phyloP scores from a whole-genome alignment of 2,329 filamentous ascomycete species.

The Trichoderma lentiforme region DNA sequence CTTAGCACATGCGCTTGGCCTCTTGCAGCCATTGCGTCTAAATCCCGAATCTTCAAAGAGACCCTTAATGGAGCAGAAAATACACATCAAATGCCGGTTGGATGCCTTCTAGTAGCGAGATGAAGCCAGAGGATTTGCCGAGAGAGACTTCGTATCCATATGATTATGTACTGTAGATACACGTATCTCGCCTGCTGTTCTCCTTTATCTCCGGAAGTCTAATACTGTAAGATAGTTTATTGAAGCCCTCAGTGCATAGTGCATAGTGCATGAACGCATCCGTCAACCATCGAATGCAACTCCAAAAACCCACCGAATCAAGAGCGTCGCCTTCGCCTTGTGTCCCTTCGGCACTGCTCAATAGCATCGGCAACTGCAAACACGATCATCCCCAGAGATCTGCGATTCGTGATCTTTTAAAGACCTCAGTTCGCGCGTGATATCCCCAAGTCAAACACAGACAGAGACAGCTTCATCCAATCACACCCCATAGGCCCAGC shows the following conservation, averaged over 20 bases:
- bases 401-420: background rate
- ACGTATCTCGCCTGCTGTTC: background rate
- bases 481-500: constrained; percentile 2
- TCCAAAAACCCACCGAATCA: background rate
- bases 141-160: background rate
- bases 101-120: background rate
- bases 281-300: background rate
- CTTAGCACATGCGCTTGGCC: background rate
- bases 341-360: background rate
- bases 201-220: background rate
- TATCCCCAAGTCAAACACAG: background rate
- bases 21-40: background rate
- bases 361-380: background rate
- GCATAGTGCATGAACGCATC: background rate
- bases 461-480: background rate
- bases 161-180: too few relatives aligned
- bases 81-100: background rate
- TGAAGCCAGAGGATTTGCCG: background rate
- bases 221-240: background rate
- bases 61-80: background rate
- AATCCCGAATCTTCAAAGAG: background rate
- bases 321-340: background rate
- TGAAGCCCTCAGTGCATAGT: background rate
- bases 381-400: background rate
- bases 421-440: background rate